Evolutionary conservation across 2,329 filamentous ascomycete genomes (phyloP).

Genomic region (Grosmannia clavigera): DNA sequence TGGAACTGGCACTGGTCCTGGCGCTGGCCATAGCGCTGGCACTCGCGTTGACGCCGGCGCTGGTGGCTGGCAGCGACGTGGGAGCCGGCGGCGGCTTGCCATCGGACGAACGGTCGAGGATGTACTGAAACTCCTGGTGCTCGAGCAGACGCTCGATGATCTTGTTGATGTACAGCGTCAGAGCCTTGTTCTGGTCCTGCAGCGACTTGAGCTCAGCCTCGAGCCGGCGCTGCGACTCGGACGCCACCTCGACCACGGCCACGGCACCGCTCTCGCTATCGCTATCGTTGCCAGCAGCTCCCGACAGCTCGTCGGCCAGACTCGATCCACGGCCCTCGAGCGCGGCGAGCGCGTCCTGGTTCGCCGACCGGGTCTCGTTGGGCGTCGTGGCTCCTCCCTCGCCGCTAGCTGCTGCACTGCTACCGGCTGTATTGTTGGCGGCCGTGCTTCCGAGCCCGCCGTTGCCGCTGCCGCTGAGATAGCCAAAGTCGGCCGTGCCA

Average conservation of each 20-base stretch:
- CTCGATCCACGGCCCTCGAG: slow-evolving; percentile 41
- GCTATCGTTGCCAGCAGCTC: slow-evolving; percentile 47
- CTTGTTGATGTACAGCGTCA: slow-evolving; percentile 97
- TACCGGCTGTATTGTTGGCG: neutral
- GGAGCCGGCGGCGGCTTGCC: slow-evolving; percentile 41
- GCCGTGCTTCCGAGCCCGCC: neutral
- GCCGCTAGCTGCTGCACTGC: neutral
- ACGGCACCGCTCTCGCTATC: slow-evolving; percentile 1
- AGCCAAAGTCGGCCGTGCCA: slow-evolving; percentile 68
- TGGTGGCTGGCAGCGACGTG: slow-evolving; percentile 36
- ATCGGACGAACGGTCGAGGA: slow-evolving; percentile 69
- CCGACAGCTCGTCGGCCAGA: slow-evolving; percentile 81
- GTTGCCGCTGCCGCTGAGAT: slow-evolving; percentile 15
- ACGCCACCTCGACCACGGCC: neutral
- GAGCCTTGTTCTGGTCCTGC: slow-evolving; percentile 92
- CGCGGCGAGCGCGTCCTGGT: slow-evolving; percentile 52
- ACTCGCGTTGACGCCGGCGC: slow-evolving; percentile 60
- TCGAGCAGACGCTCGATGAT: slow-evolving; percentile 93
- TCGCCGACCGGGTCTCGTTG: slow-evolving; percentile 28
- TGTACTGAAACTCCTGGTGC: slow-evolving; percentile 89
- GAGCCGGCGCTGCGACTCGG: slow-evolving; percentile 49
- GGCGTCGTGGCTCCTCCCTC: neutral
- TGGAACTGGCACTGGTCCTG: slow-evolving; percentile 39
- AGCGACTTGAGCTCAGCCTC: slow-evolving; percentile 68
- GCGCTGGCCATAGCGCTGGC: slow-evolving; percentile 35